A percentile compares a stretch with the other conserved stretches of the same genome.
phyloP scores from a whole-genome alignment of 768 basidiomycete genomes.

The Cyclocybe aegerita region DNA sequence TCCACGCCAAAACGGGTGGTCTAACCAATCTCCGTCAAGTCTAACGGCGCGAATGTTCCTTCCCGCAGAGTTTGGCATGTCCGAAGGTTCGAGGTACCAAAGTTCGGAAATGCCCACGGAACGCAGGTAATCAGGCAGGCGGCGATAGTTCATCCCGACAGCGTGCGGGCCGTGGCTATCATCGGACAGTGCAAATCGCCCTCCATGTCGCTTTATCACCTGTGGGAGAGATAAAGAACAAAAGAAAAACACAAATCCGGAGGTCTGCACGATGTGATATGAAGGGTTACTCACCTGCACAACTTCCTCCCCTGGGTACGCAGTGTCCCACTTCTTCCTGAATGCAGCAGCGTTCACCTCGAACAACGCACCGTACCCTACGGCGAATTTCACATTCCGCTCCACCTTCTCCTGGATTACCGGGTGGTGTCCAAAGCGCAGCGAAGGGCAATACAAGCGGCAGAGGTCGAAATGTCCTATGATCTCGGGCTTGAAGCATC shows the following conservation, averaged over 20 bases:
- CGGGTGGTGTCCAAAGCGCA: slow-evolving; percentile 56
- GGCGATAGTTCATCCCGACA: slow-evolving; percentile 84
- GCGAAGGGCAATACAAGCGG: slow-evolving; percentile 73
- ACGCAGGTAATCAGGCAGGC: slow-evolving; percentile 63
- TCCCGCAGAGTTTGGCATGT: slow-evolving; percentile 43
- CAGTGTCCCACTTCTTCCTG: slow-evolving; percentile 83
- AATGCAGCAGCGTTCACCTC: slow-evolving; percentile 93
- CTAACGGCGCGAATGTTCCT: slow-evolving; percentile 42
- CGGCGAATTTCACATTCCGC: slow-evolving; percentile 73
- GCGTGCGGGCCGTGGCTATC: slow-evolving; percentile 91
- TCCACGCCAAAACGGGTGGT: slow-evolving; percentile 57
- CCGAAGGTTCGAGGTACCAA: slow-evolving; percentile 55
- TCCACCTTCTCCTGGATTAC: slow-evolving; percentile 62
- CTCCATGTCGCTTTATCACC: slow-evolving; percentile 69
- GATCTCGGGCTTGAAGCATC: slow-evolving; percentile 77
- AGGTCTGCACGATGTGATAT: not conserved
- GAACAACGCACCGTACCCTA: slow-evolving; percentile 86
- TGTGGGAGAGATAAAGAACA: slow-evolving; percentile 27
- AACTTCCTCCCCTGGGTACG: slow-evolving; percentile 83
- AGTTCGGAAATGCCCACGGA: slow-evolving; percentile 59
- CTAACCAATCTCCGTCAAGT: slow-evolving; percentile 54
- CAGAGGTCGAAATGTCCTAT: slow-evolving; percentile 95
- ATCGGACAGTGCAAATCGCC: slow-evolving; percentile 86
- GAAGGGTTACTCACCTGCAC: slow-evolving; percentile 48
- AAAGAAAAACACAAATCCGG: not conserved